These are phyloP conservation scores for Sarcocystis neurona DNA, from an alignment of 169 alveolate genomes.

Conservation along the genomic window DNA sequence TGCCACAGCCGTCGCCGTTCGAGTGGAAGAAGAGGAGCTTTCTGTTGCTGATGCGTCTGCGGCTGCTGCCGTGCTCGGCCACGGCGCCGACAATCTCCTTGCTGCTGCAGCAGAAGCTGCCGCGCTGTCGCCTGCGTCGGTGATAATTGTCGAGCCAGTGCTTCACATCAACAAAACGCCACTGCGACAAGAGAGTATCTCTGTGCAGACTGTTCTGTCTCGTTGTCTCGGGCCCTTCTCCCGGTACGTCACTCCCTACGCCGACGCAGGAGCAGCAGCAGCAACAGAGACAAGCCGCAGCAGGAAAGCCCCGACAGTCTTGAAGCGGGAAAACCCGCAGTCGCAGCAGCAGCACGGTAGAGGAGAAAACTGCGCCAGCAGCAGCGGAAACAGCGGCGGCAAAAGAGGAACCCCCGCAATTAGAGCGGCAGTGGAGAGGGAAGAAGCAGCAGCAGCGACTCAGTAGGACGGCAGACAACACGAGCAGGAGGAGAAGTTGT, in stretches of 20 bases:
- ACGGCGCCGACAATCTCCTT: too few relatives aligned
- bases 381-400: conserved; percentile 30
- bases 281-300: background rate
- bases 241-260: too few relatives aligned
- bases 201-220: conserved; percentile 85
- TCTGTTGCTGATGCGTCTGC: too few relatives aligned
- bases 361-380: background rate
- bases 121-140: conserved; percentile 17
- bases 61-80: too few relatives aligned
- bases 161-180: conserved; percentile 57
- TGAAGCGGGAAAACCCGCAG: background rate
- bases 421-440: too few relatives aligned
- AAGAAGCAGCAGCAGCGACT: conserved; percentile 20
- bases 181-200: conserved; percentile 63
- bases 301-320: background rate
- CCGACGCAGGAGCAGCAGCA: too few relatives aligned
- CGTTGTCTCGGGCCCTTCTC: conserved; percentile 84
- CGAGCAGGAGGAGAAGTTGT: background rate
- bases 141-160: conserved; percentile 67
- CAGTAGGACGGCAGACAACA: background rate
- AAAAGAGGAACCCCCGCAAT: too few relatives aligned
- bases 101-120: conserved; percentile 32
- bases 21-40: too few relatives aligned
- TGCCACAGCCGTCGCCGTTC: too few relatives aligned
- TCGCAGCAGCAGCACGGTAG: background rate